Percentiles rank a stretch among this genome's conserved stretches.
These are phyloP conservation scores for Suhomyces sp. DNA, from an alignment of 805 yeast species.

Conservation along the genomic window DNA sequence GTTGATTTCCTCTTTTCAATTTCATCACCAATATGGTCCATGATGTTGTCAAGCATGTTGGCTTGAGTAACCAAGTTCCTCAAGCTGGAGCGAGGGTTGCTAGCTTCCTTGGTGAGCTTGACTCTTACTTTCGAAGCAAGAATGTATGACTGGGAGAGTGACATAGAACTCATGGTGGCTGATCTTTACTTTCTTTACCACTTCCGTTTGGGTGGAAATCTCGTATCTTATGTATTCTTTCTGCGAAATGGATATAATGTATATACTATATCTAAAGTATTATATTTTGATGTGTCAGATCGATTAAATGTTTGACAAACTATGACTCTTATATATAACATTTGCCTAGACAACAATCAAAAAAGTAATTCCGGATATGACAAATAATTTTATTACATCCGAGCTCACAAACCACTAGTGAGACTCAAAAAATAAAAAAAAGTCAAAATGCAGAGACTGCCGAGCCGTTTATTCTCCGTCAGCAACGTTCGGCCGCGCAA, in stretches of 20 bases:
- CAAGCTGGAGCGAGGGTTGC: constrained; percentile 53
- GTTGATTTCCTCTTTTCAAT: constrained; percentile 17
- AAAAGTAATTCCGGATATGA: background rate
- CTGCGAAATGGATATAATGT: background rate
- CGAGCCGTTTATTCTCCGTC: background rate
- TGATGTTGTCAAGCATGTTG: constrained; percentile 61
- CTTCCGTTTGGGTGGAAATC: background rate
- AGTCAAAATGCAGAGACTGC: background rate
- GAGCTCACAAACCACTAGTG: background rate
- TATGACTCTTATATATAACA: background rate
- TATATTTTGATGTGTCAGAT: background rate
- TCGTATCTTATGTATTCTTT: background rate
- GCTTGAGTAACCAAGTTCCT: constrained; percentile 66
- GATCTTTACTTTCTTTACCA: background rate
- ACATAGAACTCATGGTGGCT: constrained; percentile 3
- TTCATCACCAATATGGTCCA: constrained; percentile 46
- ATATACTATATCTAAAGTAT: background rate
- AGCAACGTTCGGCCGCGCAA: background rate
- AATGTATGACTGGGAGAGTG: constrained; percentile 54
- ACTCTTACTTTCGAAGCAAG: constrained; percentile 63
- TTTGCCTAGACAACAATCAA: background rate
- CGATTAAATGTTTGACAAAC: background rate
- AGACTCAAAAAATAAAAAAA: background rate
- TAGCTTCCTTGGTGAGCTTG: constrained; percentile 62
- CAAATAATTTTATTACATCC: background rate